Evolutionary conservation across 345 rosid genomes (phyloP), one percentile per base, ranked within the genome.

Genomic region (Ceriops decandra): DNA sequence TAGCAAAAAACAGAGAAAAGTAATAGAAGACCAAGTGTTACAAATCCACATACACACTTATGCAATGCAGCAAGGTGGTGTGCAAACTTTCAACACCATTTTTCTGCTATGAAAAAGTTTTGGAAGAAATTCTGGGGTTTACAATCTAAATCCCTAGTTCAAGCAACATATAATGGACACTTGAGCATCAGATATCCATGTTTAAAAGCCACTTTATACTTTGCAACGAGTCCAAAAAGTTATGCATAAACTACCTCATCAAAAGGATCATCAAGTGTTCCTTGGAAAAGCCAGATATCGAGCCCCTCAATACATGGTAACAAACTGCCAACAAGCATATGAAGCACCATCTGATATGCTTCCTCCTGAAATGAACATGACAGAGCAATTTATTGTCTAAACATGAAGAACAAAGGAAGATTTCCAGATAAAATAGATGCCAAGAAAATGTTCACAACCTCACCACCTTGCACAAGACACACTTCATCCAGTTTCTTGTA

Each of bases 251-350:
- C 54, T 81, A 95, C 97, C 96, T 95, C 99, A 81, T 86, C 97
- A 74, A 83, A 92, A 64, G 98, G 97, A 79, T 92, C 98, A 73
- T 92, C 92, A 63, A 92, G 86, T 28, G 80, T 87, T 66, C 98
- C 99, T 70, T 87, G 89, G 76, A 86, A 90, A 74, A 90, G 83
- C 98, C 99, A 95, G 57, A 93, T 86, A 76, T 95, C 96, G 76
- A 95, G 86, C 63, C 82, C 80, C 74, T 88, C 86, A 57, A 90
- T 77, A 74, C 82, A 90, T 4, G 95, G 98, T 79, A 90, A 78
- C 63, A 84, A 74, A 74, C 90, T 87, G 80, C 88, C 96, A 66
- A 86, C 87, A 73, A 90, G 86, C 68, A 95, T 82, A 78, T 88
- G 87, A 73, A 95, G 86, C 62, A 88, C 74, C 97, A 90, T 85